Conservation (phyloP, 1,284 basidiomycete species). For the Boletus sp. region DNA sequence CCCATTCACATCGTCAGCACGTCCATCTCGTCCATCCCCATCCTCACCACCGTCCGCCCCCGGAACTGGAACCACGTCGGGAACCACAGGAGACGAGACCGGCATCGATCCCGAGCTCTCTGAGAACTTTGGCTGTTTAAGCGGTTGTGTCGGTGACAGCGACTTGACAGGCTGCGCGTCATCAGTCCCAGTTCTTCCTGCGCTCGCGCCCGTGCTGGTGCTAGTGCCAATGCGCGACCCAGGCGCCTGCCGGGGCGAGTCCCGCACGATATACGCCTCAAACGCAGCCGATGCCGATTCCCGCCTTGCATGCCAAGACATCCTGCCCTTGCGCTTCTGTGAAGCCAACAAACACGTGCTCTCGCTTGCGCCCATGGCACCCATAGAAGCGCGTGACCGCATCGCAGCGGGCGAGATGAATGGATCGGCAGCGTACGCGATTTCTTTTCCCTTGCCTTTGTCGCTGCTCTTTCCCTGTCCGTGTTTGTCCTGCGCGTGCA, state of each 20-base stretch:
- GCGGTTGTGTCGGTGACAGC: not conserved
- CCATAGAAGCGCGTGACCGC: not conserved
- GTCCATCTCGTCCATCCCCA: not conserved
- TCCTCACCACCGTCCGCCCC: not conserved
- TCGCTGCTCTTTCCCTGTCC: not conserved
- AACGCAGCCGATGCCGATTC: slow-evolving; percentile 16
- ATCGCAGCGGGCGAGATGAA: not conserved
- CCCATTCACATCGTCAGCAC: not conserved
- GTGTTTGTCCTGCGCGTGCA: not conserved
- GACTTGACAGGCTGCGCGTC: not conserved
- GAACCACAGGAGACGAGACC: not conserved
- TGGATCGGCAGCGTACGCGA: not conserved
- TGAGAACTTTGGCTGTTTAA: not conserved
- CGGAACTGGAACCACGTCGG: not conserved
- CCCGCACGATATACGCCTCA: slow-evolving; percentile 20
- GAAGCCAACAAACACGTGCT: not conserved
- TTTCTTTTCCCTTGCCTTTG: not conserved
- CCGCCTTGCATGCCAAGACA: slow-evolving; percentile 4
- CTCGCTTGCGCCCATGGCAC: not conserved
- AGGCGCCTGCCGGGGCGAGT: not conserved
- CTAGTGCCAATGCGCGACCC: not conserved
- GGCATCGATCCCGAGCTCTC: not conserved
- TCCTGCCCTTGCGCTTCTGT: not conserved
- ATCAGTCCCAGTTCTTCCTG: too few species aligned
- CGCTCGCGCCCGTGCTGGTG: not conserved